Conservation (phyloP, 2,329 filamentous ascomycete genomes). For the Claviceps cyperi region DNA sequence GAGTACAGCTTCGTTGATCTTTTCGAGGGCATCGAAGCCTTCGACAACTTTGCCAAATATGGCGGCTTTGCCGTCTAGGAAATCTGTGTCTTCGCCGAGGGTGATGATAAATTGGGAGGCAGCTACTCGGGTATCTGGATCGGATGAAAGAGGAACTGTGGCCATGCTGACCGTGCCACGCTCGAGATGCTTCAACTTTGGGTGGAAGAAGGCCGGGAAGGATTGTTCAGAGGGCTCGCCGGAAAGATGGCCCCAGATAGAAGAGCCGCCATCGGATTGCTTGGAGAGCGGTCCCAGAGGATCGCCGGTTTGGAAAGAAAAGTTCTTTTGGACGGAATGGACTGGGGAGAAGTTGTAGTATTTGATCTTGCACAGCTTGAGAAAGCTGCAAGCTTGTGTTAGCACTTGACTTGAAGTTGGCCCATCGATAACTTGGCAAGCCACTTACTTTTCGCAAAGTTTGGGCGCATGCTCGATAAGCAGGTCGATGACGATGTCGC, state of each 20-base stretch:
- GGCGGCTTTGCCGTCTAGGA: constrained; percentile 81
- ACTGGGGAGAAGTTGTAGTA: constrained; percentile 97
- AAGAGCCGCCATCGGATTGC: constrained; percentile 82
- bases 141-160: constrained; percentile 60
- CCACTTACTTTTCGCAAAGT: constrained; percentile 79
- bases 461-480: constrained; percentile 79
- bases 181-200: constrained; percentile 77
- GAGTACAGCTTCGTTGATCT: constrained; percentile 80
- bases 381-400: constrained; percentile 49
- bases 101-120: constrained; percentile 92
- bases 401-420: constrained; percentile 14
- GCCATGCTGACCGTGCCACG: constrained; percentile 95
- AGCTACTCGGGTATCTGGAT: constrained; percentile 70
- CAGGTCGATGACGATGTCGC: constrained; percentile 90
- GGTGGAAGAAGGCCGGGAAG: constrained; percentile 72
- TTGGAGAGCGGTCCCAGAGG: constrained; percentile 74
- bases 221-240: constrained; percentile 53
- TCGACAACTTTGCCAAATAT: constrained; percentile 94
- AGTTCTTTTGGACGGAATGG: constrained; percentile 84
- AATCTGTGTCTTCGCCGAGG: constrained; percentile 76
- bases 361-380: constrained; percentile 97
- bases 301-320: constrained; percentile 93
- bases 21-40: constrained; percentile 85
- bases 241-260: constrained; percentile 76
- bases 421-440: constrained; percentile 9